Evolutionary conservation across 2,329 filamentous ascomycete species (phyloP).

Genomic region (Talaromyces sp.): DNA sequence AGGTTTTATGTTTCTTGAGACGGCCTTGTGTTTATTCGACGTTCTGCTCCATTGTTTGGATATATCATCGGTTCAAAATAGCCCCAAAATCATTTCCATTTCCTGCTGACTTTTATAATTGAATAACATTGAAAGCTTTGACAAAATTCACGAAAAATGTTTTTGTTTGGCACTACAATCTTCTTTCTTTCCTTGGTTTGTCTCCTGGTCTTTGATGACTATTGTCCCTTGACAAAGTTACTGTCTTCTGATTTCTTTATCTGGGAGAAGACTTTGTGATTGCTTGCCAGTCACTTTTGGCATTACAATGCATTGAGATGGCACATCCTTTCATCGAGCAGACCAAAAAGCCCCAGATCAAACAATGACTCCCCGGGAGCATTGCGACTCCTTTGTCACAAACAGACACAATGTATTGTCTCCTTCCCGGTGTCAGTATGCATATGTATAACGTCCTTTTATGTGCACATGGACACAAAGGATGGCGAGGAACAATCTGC

Average conservation of each 20-base stretch:
- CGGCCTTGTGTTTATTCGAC: not conserved
- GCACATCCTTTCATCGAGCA: not conserved
- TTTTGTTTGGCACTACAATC: not conserved
- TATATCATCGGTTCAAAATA: not conserved
- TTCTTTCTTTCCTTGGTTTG: not conserved
- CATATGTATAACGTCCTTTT: not conserved
- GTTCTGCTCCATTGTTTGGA: not conserved
- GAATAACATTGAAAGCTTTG: not conserved
- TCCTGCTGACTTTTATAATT: not conserved
- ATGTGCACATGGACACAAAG: not conserved
- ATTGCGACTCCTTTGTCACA: not conserved
- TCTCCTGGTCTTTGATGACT: not conserved
- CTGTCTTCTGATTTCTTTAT: not conserved
- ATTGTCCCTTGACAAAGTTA: not conserved
- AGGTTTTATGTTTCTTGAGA: not conserved
- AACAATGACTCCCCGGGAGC: not conserved
- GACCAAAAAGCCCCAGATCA: not conserved
- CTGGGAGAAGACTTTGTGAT: not conserved
- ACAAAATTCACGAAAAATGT: not conserved
- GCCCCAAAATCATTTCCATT: not conserved
- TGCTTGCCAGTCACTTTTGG: not conserved
- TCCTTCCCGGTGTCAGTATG: not conserved
- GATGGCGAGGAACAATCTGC: not conserved
- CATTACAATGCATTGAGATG: not conserved
- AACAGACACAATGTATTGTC: not conserved